These are phyloP conservation scores for Pyrenochaeta sp. DNA, from an alignment of 2,329 filamentous ascomycete genomes.

Conservation along the genomic window DNA sequence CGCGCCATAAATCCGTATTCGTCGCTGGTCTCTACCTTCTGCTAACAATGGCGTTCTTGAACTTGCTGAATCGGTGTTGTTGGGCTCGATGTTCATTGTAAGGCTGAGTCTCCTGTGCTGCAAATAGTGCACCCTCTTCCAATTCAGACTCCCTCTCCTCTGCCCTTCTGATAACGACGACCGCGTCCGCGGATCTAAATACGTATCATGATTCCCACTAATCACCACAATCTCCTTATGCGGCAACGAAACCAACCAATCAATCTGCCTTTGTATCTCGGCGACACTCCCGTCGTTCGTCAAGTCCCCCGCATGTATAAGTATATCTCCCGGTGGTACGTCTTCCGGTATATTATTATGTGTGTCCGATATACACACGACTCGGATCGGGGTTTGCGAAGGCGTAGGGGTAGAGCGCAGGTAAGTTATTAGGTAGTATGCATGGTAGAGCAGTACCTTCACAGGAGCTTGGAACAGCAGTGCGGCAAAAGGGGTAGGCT, in stretches of 20 bases:
- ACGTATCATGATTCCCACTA: slow-evolving; percentile 88
- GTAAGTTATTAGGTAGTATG: slow-evolving; percentile 71
- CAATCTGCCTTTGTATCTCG: slow-evolving; percentile 81
- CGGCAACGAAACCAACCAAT: slow-evolving; percentile 80
- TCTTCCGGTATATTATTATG: slow-evolving; percentile 69
- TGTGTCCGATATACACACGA: slow-evolving; percentile 92
- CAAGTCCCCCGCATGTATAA: slow-evolving; percentile 91
- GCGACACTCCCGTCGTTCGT: slow-evolving; percentile 74
- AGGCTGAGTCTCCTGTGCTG: slow-evolving; percentile 73
- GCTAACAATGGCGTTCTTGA: slow-evolving; percentile 32
- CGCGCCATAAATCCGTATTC: slow-evolving; percentile 78
- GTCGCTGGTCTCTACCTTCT: slow-evolving; percentile 50
- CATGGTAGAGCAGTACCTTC: slow-evolving; percentile 66
- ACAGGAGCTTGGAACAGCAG: slow-evolving; percentile 73
- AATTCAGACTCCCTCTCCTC: slow-evolving; percentile 65
- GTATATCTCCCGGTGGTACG: slow-evolving; percentile 81
- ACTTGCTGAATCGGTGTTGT: slow-evolving; percentile 5
- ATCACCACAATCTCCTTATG: slow-evolving; percentile 84
- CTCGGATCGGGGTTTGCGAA: slow-evolving; percentile 68
- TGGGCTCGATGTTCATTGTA: slow-evolving; percentile 50
- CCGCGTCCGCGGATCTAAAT: slow-evolving; percentile 75
- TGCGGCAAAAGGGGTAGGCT: slow-evolving; percentile 64
- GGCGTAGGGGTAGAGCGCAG: slow-evolving; percentile 72
- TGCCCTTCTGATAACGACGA: slow-evolving; percentile 60
- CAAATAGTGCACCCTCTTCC: slow-evolving; percentile 77